phyloP scores from a whole-genome alignment of 805 yeast genomes.

The Pichia heedii region DNA sequence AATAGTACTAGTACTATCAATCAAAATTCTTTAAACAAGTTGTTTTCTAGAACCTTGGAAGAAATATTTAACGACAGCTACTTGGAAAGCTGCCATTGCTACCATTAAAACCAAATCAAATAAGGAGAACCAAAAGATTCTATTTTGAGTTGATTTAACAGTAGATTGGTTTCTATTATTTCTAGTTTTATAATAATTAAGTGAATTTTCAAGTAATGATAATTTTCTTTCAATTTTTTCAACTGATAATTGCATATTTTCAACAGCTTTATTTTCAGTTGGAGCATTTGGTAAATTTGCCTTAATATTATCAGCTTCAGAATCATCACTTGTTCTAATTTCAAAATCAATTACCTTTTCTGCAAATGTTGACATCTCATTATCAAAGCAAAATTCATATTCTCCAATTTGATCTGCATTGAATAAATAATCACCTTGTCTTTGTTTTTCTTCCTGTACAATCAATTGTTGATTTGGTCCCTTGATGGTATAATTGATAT shows the following conservation, averaged over 20 bases:
- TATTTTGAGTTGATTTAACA: conserved; percentile 52
- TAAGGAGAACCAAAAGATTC: conserved; percentile 59
- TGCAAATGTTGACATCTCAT: conserved; percentile 72
- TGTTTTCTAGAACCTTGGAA: conserved; percentile 67
- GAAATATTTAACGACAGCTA: conserved; percentile 57
- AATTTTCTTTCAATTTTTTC: conserved; percentile 52
- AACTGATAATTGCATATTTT: conserved; percentile 46
- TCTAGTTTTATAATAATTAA: conserved; percentile 83
- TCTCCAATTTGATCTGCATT: conserved; percentile 63
- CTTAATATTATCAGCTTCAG: conserved; percentile 17
- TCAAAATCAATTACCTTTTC: conserved; percentile 83
- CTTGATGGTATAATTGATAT: conserved; percentile 59
- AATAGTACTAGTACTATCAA: background rate
- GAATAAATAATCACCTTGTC: conserved; percentile 75
- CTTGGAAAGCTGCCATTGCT: conserved; percentile 64
- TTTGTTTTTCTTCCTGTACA: conserved; percentile 47
- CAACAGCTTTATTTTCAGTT: conserved; percentile 45
- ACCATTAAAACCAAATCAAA: conserved; percentile 56
- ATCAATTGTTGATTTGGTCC: conserved; percentile 50
- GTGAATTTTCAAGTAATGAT: conserved; percentile 43
- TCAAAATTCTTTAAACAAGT: conserved; percentile 33
- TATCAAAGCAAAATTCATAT: conserved; percentile 78
- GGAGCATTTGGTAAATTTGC: conserved; percentile 58
- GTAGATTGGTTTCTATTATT: conserved; percentile 85
- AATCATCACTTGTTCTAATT: conserved; percentile 43